Evolutionary conservation across 2,329 filamentous ascomycete species (phyloP).

Genomic region (Aspergillus sclerotialis): DNA sequence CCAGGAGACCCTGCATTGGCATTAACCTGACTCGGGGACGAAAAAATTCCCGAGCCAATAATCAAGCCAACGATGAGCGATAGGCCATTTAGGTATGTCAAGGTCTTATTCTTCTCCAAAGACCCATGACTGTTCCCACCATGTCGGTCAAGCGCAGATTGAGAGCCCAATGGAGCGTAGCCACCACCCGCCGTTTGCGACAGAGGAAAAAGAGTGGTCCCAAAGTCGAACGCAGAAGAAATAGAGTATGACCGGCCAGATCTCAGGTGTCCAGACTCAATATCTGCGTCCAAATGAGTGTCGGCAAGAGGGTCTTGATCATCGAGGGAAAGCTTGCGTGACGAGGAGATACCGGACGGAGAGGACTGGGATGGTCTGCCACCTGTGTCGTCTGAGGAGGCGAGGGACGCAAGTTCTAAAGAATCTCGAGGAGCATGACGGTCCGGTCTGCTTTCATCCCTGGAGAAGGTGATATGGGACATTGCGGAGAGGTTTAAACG

Average conservation of each 20-base stretch:
- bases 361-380: constrained; percentile 67
- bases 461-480: constrained; percentile 25
- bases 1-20: constrained; percentile 85
- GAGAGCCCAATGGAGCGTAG: constrained; percentile 80
- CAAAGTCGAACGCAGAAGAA: constrained; percentile 91
- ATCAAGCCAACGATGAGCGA: constrained; percentile 88
- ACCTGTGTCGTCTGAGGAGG: constrained; percentile 63
- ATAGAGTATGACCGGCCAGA: constrained; percentile 73
- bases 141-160: constrained; percentile 52
- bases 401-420: constrained; percentile 89
- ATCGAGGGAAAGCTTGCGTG: constrained; percentile 80
- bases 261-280: constrained; percentile 41
- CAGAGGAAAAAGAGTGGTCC: constrained; percentile 84
- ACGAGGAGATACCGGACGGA: constrained; percentile 83
- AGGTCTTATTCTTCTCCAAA: constrained; percentile 87
- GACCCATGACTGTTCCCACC: constrained; percentile 64
- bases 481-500: constrained; percentile 15
- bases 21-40: constrained; percentile 87
- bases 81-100: constrained; percentile 90
- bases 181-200: constrained; percentile 67
- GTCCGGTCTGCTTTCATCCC: constrained; percentile 20
- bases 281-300: constrained; percentile 44
- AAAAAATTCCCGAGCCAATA: constrained; percentile 95
- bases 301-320: constrained; percentile 68
- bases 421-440: constrained; percentile 65